These are phyloP conservation scores for Syzygium jambos DNA, from an alignment of 345 rosid species.

Conservation along the genomic window DNA sequence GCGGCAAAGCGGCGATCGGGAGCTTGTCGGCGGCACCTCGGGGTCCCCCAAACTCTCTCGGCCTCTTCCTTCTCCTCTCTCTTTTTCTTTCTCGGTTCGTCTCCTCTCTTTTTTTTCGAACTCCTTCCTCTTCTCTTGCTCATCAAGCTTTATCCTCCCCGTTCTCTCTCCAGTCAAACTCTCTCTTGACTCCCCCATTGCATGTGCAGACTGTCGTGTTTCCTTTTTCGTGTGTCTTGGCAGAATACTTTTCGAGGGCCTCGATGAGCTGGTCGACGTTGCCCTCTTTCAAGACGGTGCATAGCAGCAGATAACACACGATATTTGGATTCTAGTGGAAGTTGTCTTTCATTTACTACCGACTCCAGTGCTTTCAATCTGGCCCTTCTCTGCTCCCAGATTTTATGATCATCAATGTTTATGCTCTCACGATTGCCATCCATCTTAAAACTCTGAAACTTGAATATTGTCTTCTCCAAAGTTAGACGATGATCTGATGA, in stretches of 20 bases:
- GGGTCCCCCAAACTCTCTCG: too few relatives aligned
- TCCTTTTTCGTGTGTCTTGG: too few relatives aligned
- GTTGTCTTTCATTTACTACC: background rate
- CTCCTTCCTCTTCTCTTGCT: too few relatives aligned
- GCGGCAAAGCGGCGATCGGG: too few relatives aligned
- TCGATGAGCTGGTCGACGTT: background rate
- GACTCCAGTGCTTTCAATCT: background rate
- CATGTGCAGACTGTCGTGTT: too few relatives aligned
- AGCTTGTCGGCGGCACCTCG: too few relatives aligned
- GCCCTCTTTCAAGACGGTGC: background rate
- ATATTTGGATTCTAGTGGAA: background rate
- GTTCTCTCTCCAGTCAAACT: too few relatives aligned
- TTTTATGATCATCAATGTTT: background rate
- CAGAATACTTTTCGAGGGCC: background rate
- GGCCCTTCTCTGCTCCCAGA: background rate
- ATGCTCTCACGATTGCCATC: background rate
- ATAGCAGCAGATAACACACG: background rate
- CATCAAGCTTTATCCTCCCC: too few relatives aligned
- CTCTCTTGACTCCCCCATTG: too few relatives aligned
- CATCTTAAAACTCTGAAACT: background rate
- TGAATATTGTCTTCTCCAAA: background rate
- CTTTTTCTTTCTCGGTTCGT: too few relatives aligned
- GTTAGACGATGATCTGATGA: background rate
- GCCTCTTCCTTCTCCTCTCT: too few relatives aligned
- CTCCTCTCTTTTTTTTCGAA: too few relatives aligned